A percentile compares a stretch with the other conserved stretches of the same genome.
These are phyloP conservation scores for Coemansia sp. DNA, from an alignment of 192 early-diverging fungal genomes.

Conservation along the genomic window DNA sequence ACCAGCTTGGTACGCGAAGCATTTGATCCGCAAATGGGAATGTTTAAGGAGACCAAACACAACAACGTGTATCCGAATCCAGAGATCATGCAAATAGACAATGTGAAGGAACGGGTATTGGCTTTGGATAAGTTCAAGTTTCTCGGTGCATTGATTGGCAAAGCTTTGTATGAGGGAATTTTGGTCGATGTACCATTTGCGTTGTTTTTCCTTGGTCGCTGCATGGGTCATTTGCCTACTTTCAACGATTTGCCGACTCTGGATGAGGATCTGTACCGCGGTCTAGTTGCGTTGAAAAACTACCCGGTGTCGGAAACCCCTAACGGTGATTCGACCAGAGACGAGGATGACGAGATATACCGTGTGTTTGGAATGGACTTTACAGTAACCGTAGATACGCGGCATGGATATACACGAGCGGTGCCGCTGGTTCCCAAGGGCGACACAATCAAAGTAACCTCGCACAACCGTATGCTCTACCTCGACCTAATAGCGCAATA, in stretches of 20 bases:
- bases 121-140: constrained; percentile 70
- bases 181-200: constrained; percentile 81
- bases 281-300: constrained; percentile 72
- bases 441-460: constrained; percentile 73
- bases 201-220: constrained; percentile 77
- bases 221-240: constrained; percentile 66
- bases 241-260: constrained; percentile 79
- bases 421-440: constrained; percentile 82
- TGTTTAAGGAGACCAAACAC: constrained; percentile 68
- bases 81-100: constrained; percentile 31
- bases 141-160: constrained; percentile 78
- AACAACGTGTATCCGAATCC: constrained; percentile 77
- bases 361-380: constrained; percentile 63
- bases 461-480: constrained; percentile 83
- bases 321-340: constrained; percentile 17
- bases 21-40: constrained; percentile 68
- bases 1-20: constrained; percentile 74
- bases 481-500: constrained; percentile 87
- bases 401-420: constrained; percentile 24
- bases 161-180: constrained; percentile 85
- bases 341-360: constrained; percentile 68
- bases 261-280: constrained; percentile 76
- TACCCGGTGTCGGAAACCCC: constrained; percentile 43
- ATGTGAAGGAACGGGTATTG: constrained; percentile 24
- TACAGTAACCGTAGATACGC: constrained; percentile 61